These are phyloP conservation scores for Elymus sibiricus DNA, from an alignment of 176 grass and related monocot genomes.

Conservation along the genomic window DNA sequence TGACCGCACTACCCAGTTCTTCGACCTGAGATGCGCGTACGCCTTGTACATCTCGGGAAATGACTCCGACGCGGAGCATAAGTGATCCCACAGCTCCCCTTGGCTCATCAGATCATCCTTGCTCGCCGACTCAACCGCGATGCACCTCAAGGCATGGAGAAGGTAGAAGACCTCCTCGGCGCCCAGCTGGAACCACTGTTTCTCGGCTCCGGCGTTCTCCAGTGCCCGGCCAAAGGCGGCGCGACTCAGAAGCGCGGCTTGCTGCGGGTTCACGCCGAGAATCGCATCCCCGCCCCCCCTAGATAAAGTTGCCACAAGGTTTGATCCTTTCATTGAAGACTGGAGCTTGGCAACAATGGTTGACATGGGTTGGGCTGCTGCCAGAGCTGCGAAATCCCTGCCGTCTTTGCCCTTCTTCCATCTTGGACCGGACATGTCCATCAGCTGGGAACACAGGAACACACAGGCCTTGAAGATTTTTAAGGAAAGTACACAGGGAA, in stretches of 20 bases:
- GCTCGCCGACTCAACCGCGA: constrained; percentile 14
- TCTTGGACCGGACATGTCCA: constrained; percentile 24
- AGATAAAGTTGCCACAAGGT: neutral
- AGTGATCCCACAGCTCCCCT: constrained; percentile 46
- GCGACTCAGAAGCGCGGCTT: constrained; percentile 22
- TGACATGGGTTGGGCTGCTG: constrained; percentile 49
- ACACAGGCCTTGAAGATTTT: neutral
- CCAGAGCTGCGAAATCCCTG: constrained; percentile 40
- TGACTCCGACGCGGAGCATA: constrained; percentile 21
- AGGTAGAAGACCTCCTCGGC: constrained; percentile 71
- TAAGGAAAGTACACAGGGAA: too few relatives aligned
- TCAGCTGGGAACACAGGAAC: neutral
- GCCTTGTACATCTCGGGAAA: constrained; percentile 62
- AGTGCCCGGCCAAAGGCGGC: constrained; percentile 40
- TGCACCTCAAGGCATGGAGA: constrained; percentile 31
- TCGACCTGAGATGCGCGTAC: constrained; percentile 50
- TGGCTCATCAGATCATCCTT: neutral
- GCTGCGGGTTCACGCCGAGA: neutral
- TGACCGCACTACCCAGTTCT: constrained; percentile 64
- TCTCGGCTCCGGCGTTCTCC: neutral
- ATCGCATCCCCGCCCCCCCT: neutral
- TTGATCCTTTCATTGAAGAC: constrained; percentile 12
- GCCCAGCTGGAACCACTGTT: constrained; percentile 22
- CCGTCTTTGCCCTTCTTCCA: constrained; percentile 55
- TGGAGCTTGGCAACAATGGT: constrained; percentile 34